Base-by-base conservation (phyloP, 768 basidiomycete genomes). In the Flagelloscypha sp. region DNA sequence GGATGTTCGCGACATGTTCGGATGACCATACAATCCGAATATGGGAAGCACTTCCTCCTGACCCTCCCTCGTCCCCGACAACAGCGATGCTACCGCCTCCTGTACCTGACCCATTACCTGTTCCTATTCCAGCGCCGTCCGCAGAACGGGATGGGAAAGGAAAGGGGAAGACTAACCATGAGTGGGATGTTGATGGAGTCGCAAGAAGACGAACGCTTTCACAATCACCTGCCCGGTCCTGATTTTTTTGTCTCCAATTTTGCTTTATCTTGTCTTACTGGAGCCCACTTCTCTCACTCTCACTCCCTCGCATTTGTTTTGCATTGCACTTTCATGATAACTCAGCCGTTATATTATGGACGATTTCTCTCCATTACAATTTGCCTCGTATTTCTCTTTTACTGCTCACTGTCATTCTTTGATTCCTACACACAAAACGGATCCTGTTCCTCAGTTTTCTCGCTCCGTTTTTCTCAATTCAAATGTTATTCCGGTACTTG, bases 1-100 rank as follows among this genome's bases (percentile, higher is more conserved):
- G 80, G 38, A 84, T 97, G 80, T 97, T 98, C 61, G 95, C 95
- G 21, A 90, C 87, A 27, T 95, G 90, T 56, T 89, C 89, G 28
- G 94, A 99, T 55, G 94, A 99, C 61, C 62, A 66, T 36, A 87
- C 84, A 12, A 78, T 99, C 48, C 78, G 90, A 41, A 82, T 94
- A 66, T 94, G 90, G 90, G 84, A 88, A 58, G 65, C 74, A 28
- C 61, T 61, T 27, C 44, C 50, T 12, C 46, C 43, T 7, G 33
- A 41, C 12, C 16, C 8, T 11, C 16, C 8, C 16, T 9, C 8
- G 30, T 9, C 9, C 8, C 8, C 30, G 9, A 24, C 13, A 11
- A 11, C 6, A 11, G 11, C 18, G 32, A 30, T 1, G 34, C 48
- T 46, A 37, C 48, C 27, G 39, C 37, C 48, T n/a, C 56, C 23